Base-by-base conservation (phyloP, 140 eudicot species). In the Eryngium alpinum region DNA sequence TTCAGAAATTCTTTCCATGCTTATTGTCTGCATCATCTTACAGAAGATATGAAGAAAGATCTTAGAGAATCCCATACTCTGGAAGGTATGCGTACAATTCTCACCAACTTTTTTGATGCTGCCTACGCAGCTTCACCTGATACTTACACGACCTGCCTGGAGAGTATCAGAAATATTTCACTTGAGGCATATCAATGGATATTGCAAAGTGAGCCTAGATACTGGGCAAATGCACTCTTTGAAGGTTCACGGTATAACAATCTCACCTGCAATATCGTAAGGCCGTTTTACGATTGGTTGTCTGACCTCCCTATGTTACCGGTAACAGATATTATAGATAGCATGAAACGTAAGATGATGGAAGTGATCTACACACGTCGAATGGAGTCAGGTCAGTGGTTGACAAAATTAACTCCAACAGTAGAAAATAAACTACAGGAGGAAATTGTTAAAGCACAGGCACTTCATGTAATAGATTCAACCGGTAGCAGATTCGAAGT, bases 201-300 rank as follows among this genome's bases (percentile, higher is more conserved):
- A 46, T 1, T 75, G 78, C 60, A 75, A 75, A 75, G 62, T 75
- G 78, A 75, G 78, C 78, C 78, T 49, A 25, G 78, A 75, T 49
- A 49, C 62, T 75, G 78, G 78, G 60, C 78, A 49, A 75, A 75
- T 75, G 60, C 78, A 46, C 78, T 75, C 28, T 75, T 75, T 75
- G 78, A 75, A 50, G 78, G 78, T 75, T 75, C 62, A 16, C 78
- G 78, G 25, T 75, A 75, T 44, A 75, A 75, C 38, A 25, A 25
- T 49, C 78, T 75, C 60, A 49, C 25, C 2, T 75, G 78, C 78
- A 75, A 75, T 32, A 25, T 75, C 25, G 53, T 60, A 6, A 27
- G 28, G 29, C n/a, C 62, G 10, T 75, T 75, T 19, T 75, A 75
- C 21, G 53, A 46, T 75, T 75, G 78, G 78, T 60, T 75, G 33